Conservation (phyloP, 2,329 filamentous ascomycete genomes). For the Capronia epimyces region DNA sequence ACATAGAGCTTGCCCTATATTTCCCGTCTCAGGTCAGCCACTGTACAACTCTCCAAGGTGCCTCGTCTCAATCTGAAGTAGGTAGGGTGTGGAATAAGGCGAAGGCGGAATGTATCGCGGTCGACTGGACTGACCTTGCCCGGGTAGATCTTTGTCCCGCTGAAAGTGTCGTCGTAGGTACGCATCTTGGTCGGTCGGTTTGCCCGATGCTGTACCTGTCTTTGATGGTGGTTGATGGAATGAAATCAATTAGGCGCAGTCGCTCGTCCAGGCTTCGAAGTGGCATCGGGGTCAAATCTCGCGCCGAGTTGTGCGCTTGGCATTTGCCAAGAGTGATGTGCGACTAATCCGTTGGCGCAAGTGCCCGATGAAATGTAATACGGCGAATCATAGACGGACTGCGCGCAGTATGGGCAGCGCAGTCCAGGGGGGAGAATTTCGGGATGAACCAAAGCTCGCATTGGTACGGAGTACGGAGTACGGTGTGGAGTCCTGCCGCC, state of each 20-base stretch:
- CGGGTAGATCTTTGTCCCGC: constrained; percentile 72
- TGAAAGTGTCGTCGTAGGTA: constrained; percentile 75
- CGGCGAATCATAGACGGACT: not conserved
- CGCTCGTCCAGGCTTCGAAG: not conserved
- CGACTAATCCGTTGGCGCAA: constrained; percentile 2
- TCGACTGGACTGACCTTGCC: constrained; percentile 59
- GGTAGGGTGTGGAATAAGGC: no score
- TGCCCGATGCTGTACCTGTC: constrained; percentile 24
- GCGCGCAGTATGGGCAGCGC: not conserved
- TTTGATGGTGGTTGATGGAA: constrained; percentile 5
- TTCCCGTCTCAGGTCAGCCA: constrained; percentile 16
- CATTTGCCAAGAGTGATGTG: constrained; percentile 7
- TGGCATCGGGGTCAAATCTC: not conserved
- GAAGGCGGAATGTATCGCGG: not conserved
- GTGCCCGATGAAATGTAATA: not conserved
- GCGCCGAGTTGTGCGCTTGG: constrained; percentile 2
- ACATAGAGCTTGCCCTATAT: constrained; percentile 95
- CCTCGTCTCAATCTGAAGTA: not conserved
- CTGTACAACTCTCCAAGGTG: not conserved
- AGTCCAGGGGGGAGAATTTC: not conserved
- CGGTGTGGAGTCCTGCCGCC: not conserved
- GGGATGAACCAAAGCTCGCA: not conserved
- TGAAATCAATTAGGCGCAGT: constrained; percentile 6
- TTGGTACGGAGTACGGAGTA: not conserved
- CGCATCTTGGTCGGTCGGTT: constrained; percentile 56